A percentile compares a stretch with the other conserved stretches of the same genome.
Evolutionary conservation across 495 filamentous ascomycete genomes (phyloP).

Genomic region (Pseudotulostoma volvatum): DNA sequence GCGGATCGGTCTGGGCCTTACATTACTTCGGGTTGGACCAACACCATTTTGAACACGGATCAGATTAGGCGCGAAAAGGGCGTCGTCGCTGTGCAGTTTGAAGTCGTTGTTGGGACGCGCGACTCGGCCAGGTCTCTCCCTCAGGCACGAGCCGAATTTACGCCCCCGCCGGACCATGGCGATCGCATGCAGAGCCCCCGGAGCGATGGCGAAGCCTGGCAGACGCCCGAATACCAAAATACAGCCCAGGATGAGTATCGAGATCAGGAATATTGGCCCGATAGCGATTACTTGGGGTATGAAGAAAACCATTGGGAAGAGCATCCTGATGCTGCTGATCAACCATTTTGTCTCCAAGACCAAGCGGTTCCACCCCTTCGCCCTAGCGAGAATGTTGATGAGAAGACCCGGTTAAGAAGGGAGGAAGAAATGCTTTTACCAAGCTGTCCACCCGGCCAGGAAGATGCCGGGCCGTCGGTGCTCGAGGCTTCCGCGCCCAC

Average conservation of each 20-base stretch:
- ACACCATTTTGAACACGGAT: conserved; percentile 78
- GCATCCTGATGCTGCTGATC: conserved; percentile 13
- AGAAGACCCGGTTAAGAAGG: conserved; percentile 50
- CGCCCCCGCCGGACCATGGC: neutral
- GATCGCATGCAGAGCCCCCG: neutral
- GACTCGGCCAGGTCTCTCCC: conserved; percentile 52
- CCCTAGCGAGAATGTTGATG: conserved; percentile 39
- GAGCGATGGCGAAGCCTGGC: conserved; percentile 1
- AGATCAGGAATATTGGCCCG: conserved; percentile 14
- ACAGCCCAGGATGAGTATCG: conserved; percentile 7
- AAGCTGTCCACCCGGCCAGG: conserved; percentile 43
- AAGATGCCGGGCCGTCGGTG: conserved; percentile 33
- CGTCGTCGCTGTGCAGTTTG: conserved; percentile 41
- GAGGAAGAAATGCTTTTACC: conserved; percentile 56
- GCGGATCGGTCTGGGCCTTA: conserved; percentile 20
- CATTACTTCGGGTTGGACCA: conserved; percentile 41
- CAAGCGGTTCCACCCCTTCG: conserved; percentile 37
- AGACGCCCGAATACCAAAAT: conserved; percentile 2
- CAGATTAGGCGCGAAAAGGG: conserved; percentile 73
- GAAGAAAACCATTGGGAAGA: conserved; percentile 25
- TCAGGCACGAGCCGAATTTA: conserved; percentile 23
- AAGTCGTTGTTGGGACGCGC: conserved; percentile 12
- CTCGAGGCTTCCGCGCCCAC: conserved; percentile 12
- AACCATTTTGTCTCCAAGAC: conserved; percentile 13
- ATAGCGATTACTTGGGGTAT: conserved; percentile 16